A percentile compares a stretch with the other conserved stretches of the same genome.
phyloP scores from a whole-genome alignment of 2,329 filamentous ascomycete species.

The Aureobasidium sp. region DNA sequence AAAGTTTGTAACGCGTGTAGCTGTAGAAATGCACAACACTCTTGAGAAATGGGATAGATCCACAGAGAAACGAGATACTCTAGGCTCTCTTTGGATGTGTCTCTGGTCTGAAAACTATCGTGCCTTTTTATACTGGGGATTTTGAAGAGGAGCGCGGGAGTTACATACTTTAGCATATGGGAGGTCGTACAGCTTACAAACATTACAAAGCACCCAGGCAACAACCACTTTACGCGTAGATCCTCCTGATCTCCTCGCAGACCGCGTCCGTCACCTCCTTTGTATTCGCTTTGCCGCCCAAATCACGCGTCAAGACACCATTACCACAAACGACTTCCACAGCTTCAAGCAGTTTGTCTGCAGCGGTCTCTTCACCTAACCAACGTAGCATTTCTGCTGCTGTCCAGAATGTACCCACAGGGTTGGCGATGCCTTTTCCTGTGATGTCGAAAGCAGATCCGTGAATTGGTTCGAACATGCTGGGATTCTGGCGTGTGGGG shows the following conservation, averaged over 20 bases:
- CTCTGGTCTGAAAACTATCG: too few relatives aligned
- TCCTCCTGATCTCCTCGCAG: conserved; percentile 27
- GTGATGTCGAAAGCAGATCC: conserved; percentile 52
- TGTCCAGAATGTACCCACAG: conserved; percentile 52
- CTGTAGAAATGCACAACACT: too few relatives aligned
- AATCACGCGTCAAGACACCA: conserved; percentile 45
- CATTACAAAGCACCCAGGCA: background rate
- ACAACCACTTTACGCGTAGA: background rate
- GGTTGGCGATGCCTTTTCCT: conserved; percentile 48
- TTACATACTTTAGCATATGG: too few relatives aligned
- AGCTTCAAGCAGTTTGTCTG: conserved; percentile 40
- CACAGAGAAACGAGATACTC: too few relatives aligned
- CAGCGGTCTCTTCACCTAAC: conserved; percentile 47
- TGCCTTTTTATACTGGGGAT: too few relatives aligned
- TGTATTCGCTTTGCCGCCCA: conserved; percentile 39
- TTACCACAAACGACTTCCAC: conserved; percentile 46
- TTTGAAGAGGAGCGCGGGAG: too few relatives aligned
- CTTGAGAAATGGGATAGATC: too few relatives aligned
- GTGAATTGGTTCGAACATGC: conserved; percentile 55
- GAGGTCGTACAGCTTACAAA: background rate
- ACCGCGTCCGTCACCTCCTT: conserved; percentile 36
- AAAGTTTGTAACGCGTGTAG: too few relatives aligned
- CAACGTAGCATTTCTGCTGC: conserved; percentile 50
- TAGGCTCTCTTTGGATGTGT: too few relatives aligned
- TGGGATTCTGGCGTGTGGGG: conserved; percentile 50